Percentiles rank a stretch among this genome's conserved stretches.
These are phyloP conservation scores for Saccharomycopsis selenospora DNA, from an alignment of 805 yeast genomes.

Conservation along the genomic window DNA sequence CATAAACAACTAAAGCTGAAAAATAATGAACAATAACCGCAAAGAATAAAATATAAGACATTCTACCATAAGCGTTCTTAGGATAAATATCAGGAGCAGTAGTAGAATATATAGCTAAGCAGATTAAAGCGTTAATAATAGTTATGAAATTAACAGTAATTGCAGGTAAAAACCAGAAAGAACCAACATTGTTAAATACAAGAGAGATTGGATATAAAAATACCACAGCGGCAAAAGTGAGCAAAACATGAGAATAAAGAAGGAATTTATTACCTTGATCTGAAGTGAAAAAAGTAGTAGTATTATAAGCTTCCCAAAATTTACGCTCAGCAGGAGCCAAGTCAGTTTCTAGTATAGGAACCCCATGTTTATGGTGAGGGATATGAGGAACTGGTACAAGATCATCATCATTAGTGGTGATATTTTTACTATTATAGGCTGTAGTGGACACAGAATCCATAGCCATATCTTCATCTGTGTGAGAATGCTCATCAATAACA, in stretches of 20 bases:
- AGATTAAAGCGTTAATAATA: conserved; percentile 43
- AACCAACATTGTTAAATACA: conserved; percentile 52
- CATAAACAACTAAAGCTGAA: conserved; percentile 43
- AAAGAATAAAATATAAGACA: conserved; percentile 54
- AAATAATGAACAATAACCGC: conserved; percentile 47
- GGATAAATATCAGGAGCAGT: conserved; percentile 68
- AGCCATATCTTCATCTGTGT: neutral
- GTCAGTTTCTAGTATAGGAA: conserved; percentile 60
- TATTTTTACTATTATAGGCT: neutral
- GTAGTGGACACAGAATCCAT: neutral
- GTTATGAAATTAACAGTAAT: conserved; percentile 44
- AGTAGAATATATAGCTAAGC: conserved; percentile 49
- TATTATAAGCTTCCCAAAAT: conserved; percentile 74
- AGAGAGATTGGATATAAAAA: conserved; percentile 62
- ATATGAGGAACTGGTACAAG: conserved; percentile 51
- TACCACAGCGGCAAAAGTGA: conserved; percentile 39
- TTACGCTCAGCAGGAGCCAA: conserved; percentile 64
- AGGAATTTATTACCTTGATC: conserved; percentile 43
- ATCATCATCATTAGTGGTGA: neutral
- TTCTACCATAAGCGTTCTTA: conserved; percentile 59
- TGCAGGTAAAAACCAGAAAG: conserved; percentile 51
- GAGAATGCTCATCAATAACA: neutral
- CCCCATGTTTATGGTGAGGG: conserved; percentile 50
- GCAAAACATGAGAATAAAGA: conserved; percentile 46
- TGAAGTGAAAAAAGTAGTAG: conserved; percentile 64